phyloP scores from a whole-genome alignment of 192 early-diverging fungal species.

The Backusella parvicylindrica region DNA sequence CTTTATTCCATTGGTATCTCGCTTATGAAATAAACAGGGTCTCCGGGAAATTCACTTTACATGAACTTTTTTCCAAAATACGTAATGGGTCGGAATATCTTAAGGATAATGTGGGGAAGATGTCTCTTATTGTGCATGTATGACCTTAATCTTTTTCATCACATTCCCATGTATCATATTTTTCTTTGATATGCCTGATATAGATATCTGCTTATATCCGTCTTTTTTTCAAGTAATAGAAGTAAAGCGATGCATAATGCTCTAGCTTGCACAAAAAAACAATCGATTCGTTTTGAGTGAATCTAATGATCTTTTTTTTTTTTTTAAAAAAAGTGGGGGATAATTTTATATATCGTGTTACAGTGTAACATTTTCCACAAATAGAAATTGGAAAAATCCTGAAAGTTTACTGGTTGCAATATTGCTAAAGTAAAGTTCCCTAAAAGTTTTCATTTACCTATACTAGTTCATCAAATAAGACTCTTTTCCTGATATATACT shows the following conservation, averaged over 20 bases:
- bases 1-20: neutral
- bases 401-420: conserved; percentile 1
- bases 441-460: neutral
- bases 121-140: neutral
- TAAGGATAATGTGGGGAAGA: conserved; percentile 3
- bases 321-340: neutral
- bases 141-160: conserved; percentile 2
- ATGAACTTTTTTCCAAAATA: neutral
- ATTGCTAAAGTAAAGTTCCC: neutral
- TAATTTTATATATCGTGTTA: neutral
- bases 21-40: conserved; percentile 17
- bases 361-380: neutral
- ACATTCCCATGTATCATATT: neutral
- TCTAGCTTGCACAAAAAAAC: neutral
- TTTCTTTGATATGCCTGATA: conserved; percentile 1
- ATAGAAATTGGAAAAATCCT: neutral
- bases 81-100: conserved; percentile 8
- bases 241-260: neutral
- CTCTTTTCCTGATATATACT: neutral
- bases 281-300: neutral
- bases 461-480: neutral
- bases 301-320: neutral
- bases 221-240: neutral
- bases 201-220: neutral
- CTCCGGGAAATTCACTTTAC: conserved; percentile 3